phyloP scores from a whole-genome alignment of 225 moss, liverwort and hornwort species.

The Antitrichia curtipendula region DNA sequence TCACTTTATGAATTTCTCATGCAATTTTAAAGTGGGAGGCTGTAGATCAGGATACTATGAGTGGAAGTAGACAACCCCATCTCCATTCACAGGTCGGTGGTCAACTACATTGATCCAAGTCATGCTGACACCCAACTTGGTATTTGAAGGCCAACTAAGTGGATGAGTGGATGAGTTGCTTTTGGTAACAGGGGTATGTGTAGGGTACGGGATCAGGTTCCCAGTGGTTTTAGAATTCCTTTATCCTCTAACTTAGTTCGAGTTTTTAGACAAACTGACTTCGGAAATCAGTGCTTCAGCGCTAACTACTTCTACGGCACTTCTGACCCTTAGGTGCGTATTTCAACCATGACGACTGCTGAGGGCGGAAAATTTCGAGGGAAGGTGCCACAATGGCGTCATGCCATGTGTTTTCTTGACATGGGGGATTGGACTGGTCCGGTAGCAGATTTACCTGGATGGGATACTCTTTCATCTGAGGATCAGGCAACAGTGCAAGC shows the following conservation, averaged over 20 bases:
- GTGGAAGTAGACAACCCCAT: not conserved
- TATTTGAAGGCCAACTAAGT: not conserved
- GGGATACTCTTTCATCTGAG: conserved; percentile 56
- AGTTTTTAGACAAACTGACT: not conserved
- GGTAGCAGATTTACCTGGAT: conserved; percentile 62
- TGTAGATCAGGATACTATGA: not conserved
- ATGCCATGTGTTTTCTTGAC: conserved; percentile 75
- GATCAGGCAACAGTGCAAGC: conserved; percentile 45
- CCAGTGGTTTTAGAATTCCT: not conserved
- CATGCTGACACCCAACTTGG: not conserved
- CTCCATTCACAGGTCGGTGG: not conserved
- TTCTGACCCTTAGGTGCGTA: conserved; percentile 51
- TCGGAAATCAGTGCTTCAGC: not conserved
- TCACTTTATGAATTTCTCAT: not conserved
- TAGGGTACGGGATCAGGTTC: not conserved
- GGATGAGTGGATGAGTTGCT: not conserved
- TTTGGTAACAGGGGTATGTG: not conserved
- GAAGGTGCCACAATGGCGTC: conserved; percentile 86
- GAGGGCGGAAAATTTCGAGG: conserved; percentile 53
- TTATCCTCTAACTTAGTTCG: not conserved
- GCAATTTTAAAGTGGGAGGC: not conserved
- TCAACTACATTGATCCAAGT: not conserved
- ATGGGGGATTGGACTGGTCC: conserved; percentile 38
- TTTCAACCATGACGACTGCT: conserved; percentile 63
- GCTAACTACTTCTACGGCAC: not conserved